Evolutionary conservation across 2,329 filamentous ascomycete species (phyloP).

Genomic region (Aspergillus tubingensis): DNA sequence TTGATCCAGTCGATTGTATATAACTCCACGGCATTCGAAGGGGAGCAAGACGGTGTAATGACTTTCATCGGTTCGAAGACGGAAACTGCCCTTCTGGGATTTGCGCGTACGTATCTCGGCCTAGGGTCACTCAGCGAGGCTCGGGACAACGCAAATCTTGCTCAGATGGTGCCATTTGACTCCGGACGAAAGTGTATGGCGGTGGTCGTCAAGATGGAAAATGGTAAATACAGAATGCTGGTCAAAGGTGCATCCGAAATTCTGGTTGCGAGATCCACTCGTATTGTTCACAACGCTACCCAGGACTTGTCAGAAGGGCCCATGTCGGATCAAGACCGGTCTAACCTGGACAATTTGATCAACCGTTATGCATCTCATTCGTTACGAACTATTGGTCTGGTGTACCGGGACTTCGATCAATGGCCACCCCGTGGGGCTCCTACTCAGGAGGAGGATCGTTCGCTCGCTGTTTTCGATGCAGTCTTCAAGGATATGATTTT

Average conservation of each 20-base stretch:
- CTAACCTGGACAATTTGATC: conserved; percentile 67
- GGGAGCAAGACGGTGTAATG: conserved; percentile 59
- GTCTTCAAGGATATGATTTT: conserved; percentile 69
- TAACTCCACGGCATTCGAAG: conserved; percentile 71
- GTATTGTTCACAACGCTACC: conserved; percentile 60
- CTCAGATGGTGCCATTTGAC: conserved; percentile 59
- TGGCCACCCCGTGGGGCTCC: conserved; percentile 74
- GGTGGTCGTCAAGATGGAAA: conserved; percentile 58
- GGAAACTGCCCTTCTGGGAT: conserved; percentile 71
- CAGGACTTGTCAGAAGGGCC: conserved; percentile 56
- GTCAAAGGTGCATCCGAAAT: conserved; percentile 58
- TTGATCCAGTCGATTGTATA: conserved; percentile 66
- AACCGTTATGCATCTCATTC: conserved; percentile 76
- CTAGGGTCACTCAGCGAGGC: conserved; percentile 64
- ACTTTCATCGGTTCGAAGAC: conserved; percentile 76
- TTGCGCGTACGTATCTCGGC: conserved; percentile 66
- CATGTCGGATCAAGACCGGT: conserved; percentile 60
- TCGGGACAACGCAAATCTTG: conserved; percentile 62
- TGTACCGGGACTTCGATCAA: conserved; percentile 79
- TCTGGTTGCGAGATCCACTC: conserved; percentile 48
- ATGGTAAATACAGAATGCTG: conserved; percentile 59
- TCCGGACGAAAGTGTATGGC: conserved; percentile 71
- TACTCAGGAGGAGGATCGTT: conserved; percentile 58
- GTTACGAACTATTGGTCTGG: conserved; percentile 78
- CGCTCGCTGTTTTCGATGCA: conserved; percentile 66